Evolutionary conservation across 768 basidiomycete genomes (phyloP).

Genomic region (Galerina marginata): DNA sequence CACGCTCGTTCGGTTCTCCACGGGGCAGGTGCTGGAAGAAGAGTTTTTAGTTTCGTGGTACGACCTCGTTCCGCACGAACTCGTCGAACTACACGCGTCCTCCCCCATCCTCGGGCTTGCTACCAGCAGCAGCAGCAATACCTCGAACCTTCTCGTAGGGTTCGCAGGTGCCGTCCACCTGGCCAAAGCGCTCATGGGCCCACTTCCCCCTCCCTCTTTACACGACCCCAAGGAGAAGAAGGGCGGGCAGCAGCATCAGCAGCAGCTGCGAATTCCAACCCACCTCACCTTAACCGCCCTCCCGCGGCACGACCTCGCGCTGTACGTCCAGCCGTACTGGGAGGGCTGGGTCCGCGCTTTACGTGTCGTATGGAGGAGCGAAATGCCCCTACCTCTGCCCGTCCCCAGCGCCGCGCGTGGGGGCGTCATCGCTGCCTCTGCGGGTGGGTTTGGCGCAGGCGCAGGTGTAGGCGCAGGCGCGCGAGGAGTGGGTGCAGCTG

Average conservation of each 20-base stretch:
- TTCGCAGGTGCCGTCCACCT: no score
- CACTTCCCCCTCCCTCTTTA: no score
- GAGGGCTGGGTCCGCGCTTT: conserved; percentile 58
- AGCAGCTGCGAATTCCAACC: background rate
- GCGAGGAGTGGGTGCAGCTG: background rate
- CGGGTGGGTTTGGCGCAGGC: background rate
- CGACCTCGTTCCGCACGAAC: conserved; percentile 61
- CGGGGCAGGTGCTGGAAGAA: conserved; percentile 74
- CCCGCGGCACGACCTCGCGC: no score
- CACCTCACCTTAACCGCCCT: conserved; percentile 13
- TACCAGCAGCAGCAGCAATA: no score
- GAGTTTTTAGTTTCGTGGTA: conserved; percentile 64
- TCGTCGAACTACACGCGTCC: conserved; percentile 66
- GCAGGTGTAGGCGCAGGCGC: background rate
- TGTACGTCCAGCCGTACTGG: conserved; percentile 64
- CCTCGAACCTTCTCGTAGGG: no score
- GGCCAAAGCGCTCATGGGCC: no score
- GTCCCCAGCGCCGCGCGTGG: background rate
- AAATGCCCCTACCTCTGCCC: no score
- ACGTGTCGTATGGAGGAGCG: conserved; percentile 33
- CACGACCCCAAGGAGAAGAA: background rate
- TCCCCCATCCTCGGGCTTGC: conserved; percentile 6
- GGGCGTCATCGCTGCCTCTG: background rate
- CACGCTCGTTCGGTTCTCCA: conserved; percentile 69
- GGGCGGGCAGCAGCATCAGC: no score